Conservation (phyloP, 1,284 basidiomycete species). For the Leccinum cinnamomeum region DNA sequence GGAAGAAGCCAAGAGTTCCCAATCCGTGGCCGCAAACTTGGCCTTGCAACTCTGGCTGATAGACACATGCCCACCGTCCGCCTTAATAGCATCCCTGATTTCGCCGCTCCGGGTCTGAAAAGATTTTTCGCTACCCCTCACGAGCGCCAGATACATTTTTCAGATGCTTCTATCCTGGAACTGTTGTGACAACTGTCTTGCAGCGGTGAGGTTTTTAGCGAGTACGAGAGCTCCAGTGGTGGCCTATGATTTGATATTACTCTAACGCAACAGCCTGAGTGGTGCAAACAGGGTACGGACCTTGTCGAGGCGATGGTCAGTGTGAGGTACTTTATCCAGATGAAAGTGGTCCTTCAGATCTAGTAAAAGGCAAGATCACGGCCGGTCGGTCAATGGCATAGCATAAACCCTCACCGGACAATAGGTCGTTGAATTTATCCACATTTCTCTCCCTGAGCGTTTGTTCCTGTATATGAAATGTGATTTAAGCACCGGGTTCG, state of each 20-base stretch:
- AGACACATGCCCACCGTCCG: conserved; percentile 44
- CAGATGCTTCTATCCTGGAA: conserved; percentile 47
- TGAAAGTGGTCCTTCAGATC: conserved; percentile 40
- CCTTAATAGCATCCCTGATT: conserved; percentile 46
- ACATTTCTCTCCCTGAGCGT: conserved; percentile 25
- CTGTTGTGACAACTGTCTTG: conserved; percentile 54
- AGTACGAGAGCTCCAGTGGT: conserved; percentile 66
- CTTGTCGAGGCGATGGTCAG: conserved; percentile 71
- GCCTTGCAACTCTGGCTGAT: conserved; percentile 35
- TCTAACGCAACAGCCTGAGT: background rate
- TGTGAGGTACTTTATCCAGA: conserved; percentile 41
- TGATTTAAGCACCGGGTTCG: conserved; percentile 3
- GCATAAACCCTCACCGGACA: conserved; percentile 23
- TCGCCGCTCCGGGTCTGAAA: conserved; percentile 45
- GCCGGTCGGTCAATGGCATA: background rate
- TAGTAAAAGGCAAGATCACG: conserved; percentile 22
- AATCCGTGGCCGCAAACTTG: conserved; percentile 51
- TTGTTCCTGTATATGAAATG: conserved; percentile 17
- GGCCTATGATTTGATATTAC: conserved; percentile 37
- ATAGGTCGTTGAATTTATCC: conserved; percentile 35
- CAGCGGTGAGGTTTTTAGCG: conserved; percentile 45
- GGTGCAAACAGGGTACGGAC: conserved; percentile 34
- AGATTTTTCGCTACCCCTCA: conserved; percentile 50
- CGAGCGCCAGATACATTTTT: conserved; percentile 69
- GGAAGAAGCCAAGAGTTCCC: conserved; percentile 60